Base-by-base conservation (phyloP, 148 eudicot genomes). In the Euryodendron excelsum region DNA sequence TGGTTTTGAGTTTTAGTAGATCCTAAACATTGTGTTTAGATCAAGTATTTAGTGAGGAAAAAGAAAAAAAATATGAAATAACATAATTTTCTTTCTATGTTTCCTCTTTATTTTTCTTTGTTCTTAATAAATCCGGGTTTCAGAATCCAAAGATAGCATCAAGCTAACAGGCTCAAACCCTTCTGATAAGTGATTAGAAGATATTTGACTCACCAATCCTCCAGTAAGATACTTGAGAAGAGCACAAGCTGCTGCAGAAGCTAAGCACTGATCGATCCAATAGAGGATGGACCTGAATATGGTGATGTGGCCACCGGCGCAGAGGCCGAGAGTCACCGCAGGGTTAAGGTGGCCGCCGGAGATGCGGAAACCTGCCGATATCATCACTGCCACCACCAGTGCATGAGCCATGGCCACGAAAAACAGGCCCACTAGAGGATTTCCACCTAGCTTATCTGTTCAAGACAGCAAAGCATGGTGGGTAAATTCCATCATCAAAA, bases 261-360 rank as follows among this genome's bases (percentile, higher is more conserved):
- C 99, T 12, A 88, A 84, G 58, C 84, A 88, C 79, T 96, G 99
- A 77, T 87, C 96, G 69, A 96, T 90, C 90, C 89, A 93, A 58
- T 96, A 96, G 0, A 93, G 87, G 9, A 91, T 8, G 1, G 98
- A 84, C 44, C 97, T 68, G 41, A 96, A 44, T 18, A 96, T 84
- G 0, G 99, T 93, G 79, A 96, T 93, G 61, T 90, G 93, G 5
- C 98, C 99, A 31, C 99, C 97, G 17, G 80, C 80, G 7, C 89
- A 90, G 0, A 96, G 86, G 8, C 97, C 99, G 7, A 96, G 76
- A 0, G 98, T 96, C 64, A 93, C 97, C 0, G 97, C 97, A 0
- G 98, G 98, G 84, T 94, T 94, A 28, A 94, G 84, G 56, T 94
- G 98, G 13, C 92, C 98, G 3, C 99, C 99, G 11, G 94, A 96